Percentiles rank a stretch among this genome's conserved stretches.
Conservation (phyloP, 148 eudicot species). For the Arctostaphylos glauca region DNA sequence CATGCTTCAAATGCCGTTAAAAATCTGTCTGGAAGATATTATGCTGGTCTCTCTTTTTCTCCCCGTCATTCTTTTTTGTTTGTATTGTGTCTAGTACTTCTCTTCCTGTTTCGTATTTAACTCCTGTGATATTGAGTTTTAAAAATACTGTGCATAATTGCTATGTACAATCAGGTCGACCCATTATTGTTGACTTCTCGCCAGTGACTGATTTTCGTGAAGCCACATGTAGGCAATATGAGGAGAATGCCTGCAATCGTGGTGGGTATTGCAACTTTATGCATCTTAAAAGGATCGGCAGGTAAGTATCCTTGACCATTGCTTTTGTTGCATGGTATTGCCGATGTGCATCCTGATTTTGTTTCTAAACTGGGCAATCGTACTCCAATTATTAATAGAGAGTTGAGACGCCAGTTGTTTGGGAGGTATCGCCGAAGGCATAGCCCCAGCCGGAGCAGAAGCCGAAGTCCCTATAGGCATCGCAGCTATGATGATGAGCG, state of each 20-base stretch:
- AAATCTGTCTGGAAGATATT: constrained; percentile 74
- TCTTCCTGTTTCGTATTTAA: not conserved
- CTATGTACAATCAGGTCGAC: constrained; percentile 53
- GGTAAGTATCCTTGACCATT: constrained; percentile 31
- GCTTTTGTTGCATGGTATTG: not conserved
- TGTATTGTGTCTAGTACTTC: not conserved
- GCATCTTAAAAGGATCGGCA: constrained; percentile 85
- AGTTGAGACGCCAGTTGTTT: constrained; percentile 65
- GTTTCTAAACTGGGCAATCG: not conserved
- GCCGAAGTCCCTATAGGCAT: constrained; percentile 76
- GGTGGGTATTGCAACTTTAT: constrained; percentile 97
- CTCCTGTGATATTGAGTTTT: not conserved
- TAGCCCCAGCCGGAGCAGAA: constrained; percentile 67
- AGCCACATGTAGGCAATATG: constrained; percentile 94
- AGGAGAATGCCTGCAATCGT: constrained; percentile 89
- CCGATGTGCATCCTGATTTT: not conserved
- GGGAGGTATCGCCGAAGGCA: constrained; percentile 59
- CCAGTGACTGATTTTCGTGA: constrained; percentile 99
- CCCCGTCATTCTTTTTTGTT: not conserved
- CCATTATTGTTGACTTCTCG: constrained; percentile 90
- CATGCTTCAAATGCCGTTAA: constrained; percentile 74
- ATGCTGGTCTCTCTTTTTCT: constrained; percentile 52
- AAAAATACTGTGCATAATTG: not conserved
- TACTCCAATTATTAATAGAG: constrained; percentile 31
- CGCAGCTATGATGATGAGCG: constrained; percentile 81